Base-by-base conservation (phyloP, 1,139 yeast species). In the Insectozyma bohioensis region DNA sequence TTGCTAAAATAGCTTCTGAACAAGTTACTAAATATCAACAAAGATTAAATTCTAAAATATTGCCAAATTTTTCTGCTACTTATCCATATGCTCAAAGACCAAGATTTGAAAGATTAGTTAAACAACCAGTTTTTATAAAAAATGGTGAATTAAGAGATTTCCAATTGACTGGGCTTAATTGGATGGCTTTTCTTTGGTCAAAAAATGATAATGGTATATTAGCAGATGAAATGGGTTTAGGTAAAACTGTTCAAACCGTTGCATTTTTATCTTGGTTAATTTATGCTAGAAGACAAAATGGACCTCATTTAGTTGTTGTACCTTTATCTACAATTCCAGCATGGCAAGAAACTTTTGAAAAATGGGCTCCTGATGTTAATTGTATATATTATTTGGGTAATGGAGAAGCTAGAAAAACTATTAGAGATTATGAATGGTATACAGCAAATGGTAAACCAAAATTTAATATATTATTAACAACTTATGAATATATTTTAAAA, bases 181-280 rank as follows among this genome's bases (percentile, higher is more conserved):
- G 98, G 99, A 94, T 94, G 98, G 98, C 98, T 0, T 94, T 88
- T 55, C 68, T 94, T 43, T 94, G 98, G 98, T 86, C 96, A 3
- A 76, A 97, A 54, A 87, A 92, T 58, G 97, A 92, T 61, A 94
- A 92, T 58, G 99, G 99, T 36, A 94, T 94, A 35, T 67, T 94
- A 30, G 98, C 99, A 5, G 99, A 94, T 66, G 99, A 94, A 58
- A 94, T 94, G 99, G 99, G 99, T 37, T 72, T 94, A 36, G 99
- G 99, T 48, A 92, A 92, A 58, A 92, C 99, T 6, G 97, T 92
- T 16, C 99, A 92, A 63, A 92, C 98, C 0, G 96, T 94, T 10
- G 77, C 96, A 2, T 94, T 94, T 52, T 67, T 94, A 43, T 85
- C 95, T 30, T 92, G 97, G 97, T 72, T 94, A 33, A 80, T 92